A percentile compares a stretch with the other conserved stretches of the same genome.
These are phyloP conservation scores for Neurospora sp. DNA, from an alignment of 495 filamentous ascomycete genomes.

Conservation along the genomic window DNA sequence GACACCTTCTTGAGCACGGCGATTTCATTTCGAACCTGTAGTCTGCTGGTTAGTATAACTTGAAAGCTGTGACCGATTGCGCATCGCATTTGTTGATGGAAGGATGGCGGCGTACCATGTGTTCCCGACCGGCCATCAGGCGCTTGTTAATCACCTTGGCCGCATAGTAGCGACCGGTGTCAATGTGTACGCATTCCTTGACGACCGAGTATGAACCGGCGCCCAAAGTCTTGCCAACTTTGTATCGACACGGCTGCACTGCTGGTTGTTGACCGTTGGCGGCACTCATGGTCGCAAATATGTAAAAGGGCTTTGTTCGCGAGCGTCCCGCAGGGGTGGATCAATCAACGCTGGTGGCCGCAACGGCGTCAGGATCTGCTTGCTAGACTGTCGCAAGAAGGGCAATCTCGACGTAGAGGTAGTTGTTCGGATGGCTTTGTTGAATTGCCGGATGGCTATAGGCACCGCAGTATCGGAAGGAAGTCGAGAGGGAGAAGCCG, in stretches of 20 bases:
- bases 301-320: neutral
- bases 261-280: constrained; percentile 27
- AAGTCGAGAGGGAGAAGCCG: neutral
- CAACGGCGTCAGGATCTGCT: neutral
- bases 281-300: constrained; percentile 21
- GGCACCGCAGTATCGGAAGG: neutral
- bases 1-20: constrained; percentile 92
- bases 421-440: neutral
- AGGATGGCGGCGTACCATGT: constrained; percentile 59
- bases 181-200: constrained; percentile 99
- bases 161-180: constrained; percentile 95
- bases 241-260: constrained; percentile 65
- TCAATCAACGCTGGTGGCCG: neutral
- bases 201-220: constrained; percentile 97
- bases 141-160: constrained; percentile 99
- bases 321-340: neutral
- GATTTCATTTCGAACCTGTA: constrained; percentile 92
- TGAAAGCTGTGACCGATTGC: neutral
- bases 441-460: neutral
- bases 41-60: neutral
- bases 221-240: constrained; percentile 94
- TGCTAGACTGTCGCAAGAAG: neutral
- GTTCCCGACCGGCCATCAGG: constrained; percentile 92
- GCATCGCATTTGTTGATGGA: neutral
- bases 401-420: neutral